Evolutionary conservation across 805 yeast genomes (phyloP), one percentile per base, ranked within the genome.

Genomic region (Sugiyamaella americana): DNA sequence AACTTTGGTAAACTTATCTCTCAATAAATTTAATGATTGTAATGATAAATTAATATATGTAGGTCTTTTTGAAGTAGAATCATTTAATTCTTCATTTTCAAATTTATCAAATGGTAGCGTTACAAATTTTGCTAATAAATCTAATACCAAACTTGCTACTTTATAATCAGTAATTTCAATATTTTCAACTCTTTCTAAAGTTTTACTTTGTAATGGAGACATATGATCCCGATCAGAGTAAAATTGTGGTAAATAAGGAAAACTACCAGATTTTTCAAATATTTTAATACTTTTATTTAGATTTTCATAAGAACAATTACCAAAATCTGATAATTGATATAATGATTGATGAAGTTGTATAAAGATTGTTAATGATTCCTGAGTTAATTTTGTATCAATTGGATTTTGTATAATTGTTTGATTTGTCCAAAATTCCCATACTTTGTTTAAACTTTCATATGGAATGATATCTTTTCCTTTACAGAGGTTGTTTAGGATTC

Each of bases 181-280:
- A 1, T 39, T 32, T 2, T 63, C 58, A 20, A 89, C 58, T 35
- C 75, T 75, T 0, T 67, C 67, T 23, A 86, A 58, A 1, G 86
- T 79, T 0, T 79, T 66, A 1, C 57, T 51, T 58, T 89, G 98
- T 37, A 91, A 65, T 6, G 72, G 70, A 0, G 96, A 76, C 44
- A 80, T 77, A 20, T 74, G 75, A 17, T 63, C 57, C 36, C 70
- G 66, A 59, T 87, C 96, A 3, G 66, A 60, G 29, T 69, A 69
- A 51, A 70, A 71, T 24, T 70, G 77, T 5, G 87, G 84, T 32
- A 87, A 67, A 10, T 84, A 72, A 1, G 94, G 95, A 61, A 84
- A 87, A 36, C 85, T 68, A 1, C 84, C 77, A 48, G 87, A 78
- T 13, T 79, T 70, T 55, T 77, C 78, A 57, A 91, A 72, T 3